A percentile compares a stretch with the other conserved stretches of the same genome.
These are phyloP conservation scores for Hansenula sp. DNA, from an alignment of 1,139 yeast species.

Conservation along the genomic window DNA sequence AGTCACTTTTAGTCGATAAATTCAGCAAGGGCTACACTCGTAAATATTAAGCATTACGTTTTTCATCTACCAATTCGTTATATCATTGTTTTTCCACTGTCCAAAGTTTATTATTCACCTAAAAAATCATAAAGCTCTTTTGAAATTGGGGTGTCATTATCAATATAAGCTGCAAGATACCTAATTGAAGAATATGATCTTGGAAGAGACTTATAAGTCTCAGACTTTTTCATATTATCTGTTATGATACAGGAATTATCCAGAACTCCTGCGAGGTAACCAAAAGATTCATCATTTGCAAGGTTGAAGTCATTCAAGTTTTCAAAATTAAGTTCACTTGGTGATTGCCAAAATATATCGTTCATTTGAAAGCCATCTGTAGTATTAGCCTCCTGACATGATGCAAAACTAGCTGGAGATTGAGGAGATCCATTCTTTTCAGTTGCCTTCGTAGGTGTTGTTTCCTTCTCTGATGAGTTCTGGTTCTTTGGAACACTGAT, in stretches of 20 bases:
- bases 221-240: constrained; percentile 10
- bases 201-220: constrained; percentile 15
- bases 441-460: too few relatives aligned
- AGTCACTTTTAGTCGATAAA: constrained; percentile 31
- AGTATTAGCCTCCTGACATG: neutral
- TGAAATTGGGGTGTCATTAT: constrained; percentile 6
- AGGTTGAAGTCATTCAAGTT: constrained; percentile 1
- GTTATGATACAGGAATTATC: constrained; percentile 8
- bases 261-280: constrained; percentile 22
- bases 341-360: neutral
- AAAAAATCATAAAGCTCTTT: constrained; percentile 10
- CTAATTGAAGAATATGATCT: constrained; percentile 22
- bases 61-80: too few relatives aligned
- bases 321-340: neutral
- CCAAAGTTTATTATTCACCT: neutral
- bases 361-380: neutral
- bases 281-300: constrained; percentile 22
- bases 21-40: too few relatives aligned
- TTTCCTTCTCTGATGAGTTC: too few relatives aligned
- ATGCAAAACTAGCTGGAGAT: neutral
- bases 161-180: constrained; percentile 21
- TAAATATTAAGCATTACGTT: too few relatives aligned
- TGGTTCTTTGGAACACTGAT: too few relatives aligned
- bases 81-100: too few relatives aligned
- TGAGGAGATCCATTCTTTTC: too few relatives aligned